Base-by-base conservation (phyloP, 768 basidiomycete species). In the Exidia glandulosa region DNA sequence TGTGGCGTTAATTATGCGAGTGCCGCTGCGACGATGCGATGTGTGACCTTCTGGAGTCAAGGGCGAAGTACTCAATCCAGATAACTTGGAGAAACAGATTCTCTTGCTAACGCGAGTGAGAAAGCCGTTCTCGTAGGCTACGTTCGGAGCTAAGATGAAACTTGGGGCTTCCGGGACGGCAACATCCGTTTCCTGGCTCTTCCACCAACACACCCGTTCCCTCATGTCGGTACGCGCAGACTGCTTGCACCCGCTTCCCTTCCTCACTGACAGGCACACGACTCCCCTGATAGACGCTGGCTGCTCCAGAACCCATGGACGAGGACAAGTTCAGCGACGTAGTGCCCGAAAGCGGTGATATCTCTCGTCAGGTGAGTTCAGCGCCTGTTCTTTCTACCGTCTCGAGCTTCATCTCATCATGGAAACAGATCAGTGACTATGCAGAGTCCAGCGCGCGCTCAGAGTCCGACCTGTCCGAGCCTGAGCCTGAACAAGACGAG, bases 281-380 rank as follows among this genome's bases (percentile, higher is more conserved):
- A n/a, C n/a, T n/a, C n/a, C n/a, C n/a, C n/a, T n/a, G 9, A 25
- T 37, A 60, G 59, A 33, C 34, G 14, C 34, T 57, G 10, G 56
- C 56, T 16, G 56, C 32, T 27, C 56, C 34, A 6, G 56, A 58
- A 13, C 50, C 50, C 9, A 75, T 74, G 66, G 82, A 84, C 13
- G 92, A 93, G 58, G 93, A 94, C 71, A 86, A 91, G 56, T 79
- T 96, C 62, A 90, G 88, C 67, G 93, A 95, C 70, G 82, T 94
- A 60, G 85, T 95, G 7, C 93, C 93, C 2, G 67, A 67, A 25
- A 88, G 86, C 70, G 90, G 92, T 69, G 91, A 94, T 63, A 86
- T 94, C 52, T 94, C 91, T 59, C 83, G 93, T 67, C 88, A 90
- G 77, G 91, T 87, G 66, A 60, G 78, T 70, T 32, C 34, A 14